phyloP scores from a whole-genome alignment of 1,139 yeast genomes.

The Kodamaea sp. region DNA sequence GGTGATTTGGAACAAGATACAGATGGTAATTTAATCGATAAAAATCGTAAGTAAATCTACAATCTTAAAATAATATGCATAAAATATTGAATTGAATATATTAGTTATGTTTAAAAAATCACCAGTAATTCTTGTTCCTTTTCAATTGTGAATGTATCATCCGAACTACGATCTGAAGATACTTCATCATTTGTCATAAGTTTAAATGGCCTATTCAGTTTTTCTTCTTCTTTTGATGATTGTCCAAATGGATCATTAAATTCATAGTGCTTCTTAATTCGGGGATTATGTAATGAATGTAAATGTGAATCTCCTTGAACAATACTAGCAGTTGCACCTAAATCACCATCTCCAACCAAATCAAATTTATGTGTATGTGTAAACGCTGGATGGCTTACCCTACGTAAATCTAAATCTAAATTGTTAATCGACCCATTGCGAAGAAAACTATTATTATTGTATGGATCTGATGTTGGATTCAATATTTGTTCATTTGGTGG shows the following conservation, averaged over 20 bases:
- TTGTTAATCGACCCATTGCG: slow-evolving; percentile 19
- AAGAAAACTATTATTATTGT: slow-evolving; percentile 1
- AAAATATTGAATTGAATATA: neutral
- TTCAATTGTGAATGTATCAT: slow-evolving; percentile 15
- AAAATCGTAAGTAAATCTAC: slow-evolving; percentile 4
- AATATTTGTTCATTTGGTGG: slow-evolving; percentile 1
- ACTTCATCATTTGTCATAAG: slow-evolving; percentile 4
- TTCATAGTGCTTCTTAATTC: slow-evolving; percentile 35
- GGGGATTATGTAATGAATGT: slow-evolving; percentile 31
- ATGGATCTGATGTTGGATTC: slow-evolving; percentile 1
- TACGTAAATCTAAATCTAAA: slow-evolving; percentile 22
- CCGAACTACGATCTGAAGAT: slow-evolving; percentile 11
- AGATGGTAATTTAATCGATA: slow-evolving; percentile 15
- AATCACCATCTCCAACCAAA: slow-evolving; percentile 27
- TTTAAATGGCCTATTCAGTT: slow-evolving; percentile 2
- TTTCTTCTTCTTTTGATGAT: neutral
- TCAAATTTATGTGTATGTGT: slow-evolving; percentile 21
- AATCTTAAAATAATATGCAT: neutral
- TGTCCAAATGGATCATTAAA: slow-evolving; percentile 9
- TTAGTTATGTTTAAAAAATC: neutral
- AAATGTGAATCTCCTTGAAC: slow-evolving; percentile 19
- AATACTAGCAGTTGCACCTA: slow-evolving; percentile 8
- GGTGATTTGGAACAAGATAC: slow-evolving; percentile 24
- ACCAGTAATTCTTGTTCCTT: slow-evolving; percentile 10
- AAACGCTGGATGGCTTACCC: slow-evolving; percentile 17